These are phyloP conservation scores for Malus domestica DNA, from an alignment of 306 rosid genomes.

Conservation along the genomic window ASM211411v1 NC_041804.1:21280001-21280500, in stretches of 20 bases:
- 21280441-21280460: slow-evolving; percentile 8
- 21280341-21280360: slow-evolving; percentile 4
- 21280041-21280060: slow-evolving; percentile 72
- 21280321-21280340: slow-evolving; percentile 3
- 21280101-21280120: slow-evolving; percentile 77
- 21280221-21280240: slow-evolving; percentile 31
- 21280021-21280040: slow-evolving; percentile 79
- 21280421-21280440: slow-evolving; percentile 38
- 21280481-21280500: slow-evolving; percentile 59
- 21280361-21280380: neutral
- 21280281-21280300: neutral
- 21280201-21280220: slow-evolving; percentile 49
- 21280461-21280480: slow-evolving; percentile 11
- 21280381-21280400: neutral
- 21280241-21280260: slow-evolving; percentile 20
- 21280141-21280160: slow-evolving; percentile 70
- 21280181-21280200: slow-evolving; percentile 64
- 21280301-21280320: neutral
- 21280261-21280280: slow-evolving; percentile 41
- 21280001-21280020: slow-evolving; percentile 44
- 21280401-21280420: slow-evolving; percentile 15
- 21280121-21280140: slow-evolving; percentile 75
- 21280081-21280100: slow-evolving; percentile 84
- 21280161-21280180: slow-evolving; percentile 90
- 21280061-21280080: slow-evolving; percentile 61